A percentile compares a stretch with the other conserved stretches of the same genome.
phyloP scores from a whole-genome alignment of 192 early-diverging fungal genomes.

The Umbelopsis vinacea region DNA sequence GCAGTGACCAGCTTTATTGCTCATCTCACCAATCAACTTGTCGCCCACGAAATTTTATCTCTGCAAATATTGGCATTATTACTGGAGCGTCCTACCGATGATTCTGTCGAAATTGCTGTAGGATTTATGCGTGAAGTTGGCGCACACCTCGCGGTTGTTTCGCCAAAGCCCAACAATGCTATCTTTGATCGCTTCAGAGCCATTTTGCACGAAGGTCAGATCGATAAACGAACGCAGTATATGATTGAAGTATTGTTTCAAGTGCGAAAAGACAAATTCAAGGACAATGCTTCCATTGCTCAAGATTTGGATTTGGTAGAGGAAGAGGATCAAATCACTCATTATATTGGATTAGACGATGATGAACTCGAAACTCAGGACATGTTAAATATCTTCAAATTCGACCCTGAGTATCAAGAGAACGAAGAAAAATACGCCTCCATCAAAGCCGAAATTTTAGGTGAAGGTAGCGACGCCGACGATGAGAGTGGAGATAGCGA shows the following conservation, averaged over 20 bases:
- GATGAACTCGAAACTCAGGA: constrained; percentile 83
- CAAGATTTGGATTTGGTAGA: constrained; percentile 89
- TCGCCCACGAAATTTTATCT: constrained; percentile 87
- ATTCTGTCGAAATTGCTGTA: constrained; percentile 96
- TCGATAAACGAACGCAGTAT: constrained; percentile 95
- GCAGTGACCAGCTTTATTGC: constrained; percentile 86
- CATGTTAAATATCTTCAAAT: constrained; percentile 82
- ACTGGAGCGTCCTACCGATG: constrained; percentile 85
- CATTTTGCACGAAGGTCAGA: constrained; percentile 90
- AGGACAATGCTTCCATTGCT: constrained; percentile 79
- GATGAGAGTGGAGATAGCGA: constrained; percentile 62
- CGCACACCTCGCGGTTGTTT: constrained; percentile 78
- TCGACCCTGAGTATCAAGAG: constrained; percentile 76
- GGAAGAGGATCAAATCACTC: constrained; percentile 94
- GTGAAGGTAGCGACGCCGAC: constrained; percentile 64
- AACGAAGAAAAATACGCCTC: constrained; percentile 83
- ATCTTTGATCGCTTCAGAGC: constrained; percentile 92
- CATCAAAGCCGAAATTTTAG: constrained; percentile 88
- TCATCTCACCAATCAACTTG: constrained; percentile 89
- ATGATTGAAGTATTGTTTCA: constrained; percentile 99
- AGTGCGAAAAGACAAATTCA: constrained; percentile 91
- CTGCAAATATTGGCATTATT: constrained; percentile 85
- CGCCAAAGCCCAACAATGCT: constrained; percentile 75
- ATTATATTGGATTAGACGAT: constrained; percentile 82
- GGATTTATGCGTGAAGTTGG: constrained; percentile 92